Evolutionary conservation across 345 rosid species (phyloP), one percentile per base, ranked within the genome.

Genomic region (Moricandia moricandioides): DNA sequence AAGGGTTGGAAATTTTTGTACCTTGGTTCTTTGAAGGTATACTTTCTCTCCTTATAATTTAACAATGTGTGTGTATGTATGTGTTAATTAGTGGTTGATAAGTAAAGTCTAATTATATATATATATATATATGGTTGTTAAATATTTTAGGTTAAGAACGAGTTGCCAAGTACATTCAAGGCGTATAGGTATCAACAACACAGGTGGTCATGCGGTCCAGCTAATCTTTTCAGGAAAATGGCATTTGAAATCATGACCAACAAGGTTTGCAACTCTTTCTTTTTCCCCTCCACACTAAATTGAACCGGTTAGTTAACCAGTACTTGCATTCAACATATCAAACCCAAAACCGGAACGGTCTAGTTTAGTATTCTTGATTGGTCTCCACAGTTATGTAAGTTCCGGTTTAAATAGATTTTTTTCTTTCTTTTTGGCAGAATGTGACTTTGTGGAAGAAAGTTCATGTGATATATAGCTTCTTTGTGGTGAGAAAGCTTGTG

Each of bases 121-220:
- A n/a, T n/a, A n/a, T n/a, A 68, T 18, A 52, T 8, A 21, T 27
- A 52, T 57, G 31, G 0, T 24, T 18, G 45, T 9, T 2, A 17
- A 34, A 52, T 49, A 65, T 13, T 75, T 7, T 66, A 94, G 99
- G 99, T 94, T 83, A 92, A 90, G 84, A 94, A 91, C 77, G 99
- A 94, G 79, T 77, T 94, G 68, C 99, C 99, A 7, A 92, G 99
- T 72, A 90, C 96, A 18, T 86, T 94, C 78, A 92, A 92, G 84
- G 97, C 99, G 0, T 92, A 91, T 78, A 88, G 99, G 40, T 90
- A 88, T 62, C 99, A 94, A 51, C 99, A 94, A 59, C 99, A 94
- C 66, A 82, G 97, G 0, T 94, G 97, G 99, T 94, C 97, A 11
- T 94, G 99, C 65, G 99, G 99, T 78, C 99, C 99, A 24, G 97